Evolutionary conservation across 2,329 filamentous ascomycete species (phyloP), one percentile per base, ranked within the genome.

Genomic region (Fusarium nelsonii): DNA sequence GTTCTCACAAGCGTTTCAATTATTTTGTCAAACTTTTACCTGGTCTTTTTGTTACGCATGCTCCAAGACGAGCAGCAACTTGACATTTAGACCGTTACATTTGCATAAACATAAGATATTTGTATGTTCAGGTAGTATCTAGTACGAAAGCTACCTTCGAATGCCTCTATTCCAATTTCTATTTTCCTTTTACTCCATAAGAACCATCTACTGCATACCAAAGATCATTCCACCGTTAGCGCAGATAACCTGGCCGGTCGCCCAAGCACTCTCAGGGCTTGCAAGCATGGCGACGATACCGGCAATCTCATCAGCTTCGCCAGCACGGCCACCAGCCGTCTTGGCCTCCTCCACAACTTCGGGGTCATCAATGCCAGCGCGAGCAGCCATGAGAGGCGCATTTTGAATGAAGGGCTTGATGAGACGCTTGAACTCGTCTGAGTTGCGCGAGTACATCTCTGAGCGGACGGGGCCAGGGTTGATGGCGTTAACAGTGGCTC

Each of bases 391-490:
- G 45, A 74, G 63, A 37, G 73, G 73, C 4, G 73, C 73, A 46
- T 74, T 75, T 54, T 74, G 73, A 50, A 74, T 74, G 16, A 75
- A 74, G 28, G 73, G 73, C 68, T 74, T 74, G 61, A 74, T 73
- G 36, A 75, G 71, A 15, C 51, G 51, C 62, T 75, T 74, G 56
- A 74, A 74, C 68, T 74, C 73, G 10, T 74, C 73, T 34, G 73
- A 63, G 64, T 75, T 75, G 48, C 71, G 70, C 15, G 73, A 74
- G 73, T 85, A 86, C 84, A 85, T 83, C 40, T 80, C 80, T 4
- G 81, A 83, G 64, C 82, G 78, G n/a, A 87, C 84, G 8, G 85
- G 84, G 2, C 85, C 85, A 4, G 85, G 85, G 78, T 86, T 86
- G 66, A 87, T 75, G 56, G 83, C 81, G 73, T 87, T 87, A 55